A percentile compares a stretch with the other conserved stretches of the same genome.
phyloP scores from a whole-genome alignment of 352 stramenopile genomes.

The Pythium guiyangense region DNA sequence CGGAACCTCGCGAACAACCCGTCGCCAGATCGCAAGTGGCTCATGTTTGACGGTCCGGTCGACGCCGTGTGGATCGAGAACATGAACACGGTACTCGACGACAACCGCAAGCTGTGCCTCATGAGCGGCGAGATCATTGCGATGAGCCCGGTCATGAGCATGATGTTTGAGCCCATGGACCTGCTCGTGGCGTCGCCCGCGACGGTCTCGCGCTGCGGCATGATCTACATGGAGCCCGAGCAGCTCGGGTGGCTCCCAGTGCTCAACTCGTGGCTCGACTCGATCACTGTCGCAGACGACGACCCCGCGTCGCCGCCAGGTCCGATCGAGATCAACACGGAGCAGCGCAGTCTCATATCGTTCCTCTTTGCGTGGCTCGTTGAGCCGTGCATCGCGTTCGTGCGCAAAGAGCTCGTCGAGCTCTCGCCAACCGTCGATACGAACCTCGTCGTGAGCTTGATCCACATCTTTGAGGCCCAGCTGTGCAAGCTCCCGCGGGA shows the following conservation, averaged over 20 bases:
- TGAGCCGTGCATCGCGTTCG: slow-evolving; percentile 85
- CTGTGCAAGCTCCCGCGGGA: slow-evolving; percentile 67
- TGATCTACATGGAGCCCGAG: slow-evolving; percentile 94
- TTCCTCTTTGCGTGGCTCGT: slow-evolving; percentile 88
- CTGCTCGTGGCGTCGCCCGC: slow-evolving; percentile 91
- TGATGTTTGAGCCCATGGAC: slow-evolving; percentile 96
- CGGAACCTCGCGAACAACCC: slow-evolving; percentile 73
- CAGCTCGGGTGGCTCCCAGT: slow-evolving; percentile 89
- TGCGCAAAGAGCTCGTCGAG: slow-evolving; percentile 85
- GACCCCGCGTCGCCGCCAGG: slow-evolving; percentile 16
- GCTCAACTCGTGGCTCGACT: slow-evolving; percentile 89
- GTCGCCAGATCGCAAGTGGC: slow-evolving; percentile 86
- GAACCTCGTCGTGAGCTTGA: slow-evolving; percentile 85
- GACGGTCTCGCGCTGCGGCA: slow-evolving; percentile 91
- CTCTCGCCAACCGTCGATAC: slow-evolving; percentile 87
- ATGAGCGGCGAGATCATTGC: slow-evolving; percentile 95
- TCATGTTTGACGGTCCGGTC: slow-evolving; percentile 92
- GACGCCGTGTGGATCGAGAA: slow-evolving; percentile 95
- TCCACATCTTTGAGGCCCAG: slow-evolving; percentile 84
- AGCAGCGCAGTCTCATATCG: slow-evolving; percentile 65
- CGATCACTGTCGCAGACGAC: slow-evolving; percentile 31
- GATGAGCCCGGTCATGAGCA: slow-evolving; percentile 93
- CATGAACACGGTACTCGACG: slow-evolving; percentile 94
- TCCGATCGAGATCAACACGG: slow-evolving; percentile 66
- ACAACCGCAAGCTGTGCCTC: slow-evolving; percentile 93